Base-by-base conservation (phyloP, 1,284 basidiomycete genomes). In the Chondrostereum purpureum region DNA sequence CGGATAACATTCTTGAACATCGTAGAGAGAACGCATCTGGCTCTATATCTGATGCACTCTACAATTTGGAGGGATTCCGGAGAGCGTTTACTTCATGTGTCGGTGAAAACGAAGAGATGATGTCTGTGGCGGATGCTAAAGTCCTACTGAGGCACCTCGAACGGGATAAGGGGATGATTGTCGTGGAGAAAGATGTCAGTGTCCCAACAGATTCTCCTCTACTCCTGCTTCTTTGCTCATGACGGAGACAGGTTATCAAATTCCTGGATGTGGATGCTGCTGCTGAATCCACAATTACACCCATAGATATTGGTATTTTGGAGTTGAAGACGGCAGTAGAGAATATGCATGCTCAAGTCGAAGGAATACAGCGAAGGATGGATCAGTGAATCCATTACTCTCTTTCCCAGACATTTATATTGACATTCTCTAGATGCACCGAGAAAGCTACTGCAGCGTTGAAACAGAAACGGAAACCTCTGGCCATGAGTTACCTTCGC, bases 241-340 rank as follows among this genome's bases (percentile, higher is more conserved):
- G n/a, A n/a, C n/a, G n/a, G n/a, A n/a, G n/a, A n/a, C 34, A 92
- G 88, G 69, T 83, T 5, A 77, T 92, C 59, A 93, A 93, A 62
- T 88, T 93, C 51, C 54, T 84, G 0, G 66, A 68, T 3, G 59
- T 66, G 5, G 62, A 61, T 6, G 51, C 51, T 2, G 54, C 67
- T 20, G 42, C 55, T 10, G 67, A 64, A 42, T 61, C 63, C 45
- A 59, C 61, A 48, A 80, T 88, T 34, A 83, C 80, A 13, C 69
- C 75, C 13, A 73, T 91, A 44, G 89, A 96, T 58, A 67, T 64
- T 38, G 77, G 83, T 23, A 79, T 96, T 22, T 62, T 93, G 1
- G 81, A 89, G 44, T 70, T 93, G 47, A 83, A 84, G 62, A 68
- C 62, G 0, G 87, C 83, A 0, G 73, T 89, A 13, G 58, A 64